phyloP scores from a whole-genome alignment of 257 asterid species.

The Catharanthus roseus region DNA sequence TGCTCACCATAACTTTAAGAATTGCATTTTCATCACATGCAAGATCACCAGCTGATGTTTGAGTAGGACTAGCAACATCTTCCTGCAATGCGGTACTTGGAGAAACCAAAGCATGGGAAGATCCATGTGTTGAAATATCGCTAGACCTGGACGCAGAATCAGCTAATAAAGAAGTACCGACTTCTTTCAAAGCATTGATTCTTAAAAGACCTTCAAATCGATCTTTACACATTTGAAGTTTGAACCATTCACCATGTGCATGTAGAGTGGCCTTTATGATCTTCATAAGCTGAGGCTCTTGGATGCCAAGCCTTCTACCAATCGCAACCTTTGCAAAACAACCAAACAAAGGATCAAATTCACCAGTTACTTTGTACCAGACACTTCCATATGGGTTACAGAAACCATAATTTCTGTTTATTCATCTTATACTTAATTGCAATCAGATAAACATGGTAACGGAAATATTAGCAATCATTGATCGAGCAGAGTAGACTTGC shows the following conservation, averaged over 20 bases:
- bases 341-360: not conserved
- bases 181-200: constrained; percentile 71
- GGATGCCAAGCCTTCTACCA: constrained; percentile 77
- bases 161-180: constrained; percentile 47
- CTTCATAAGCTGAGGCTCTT: constrained; percentile 96
- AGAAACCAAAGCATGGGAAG: constrained; percentile 64
- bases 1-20: constrained; percentile 92
- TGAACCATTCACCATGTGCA: constrained; percentile 89
- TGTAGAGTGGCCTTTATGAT: constrained; percentile 68
- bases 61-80: constrained; percentile 74
- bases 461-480: not conserved
- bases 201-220: constrained; percentile 75
- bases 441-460: not conserved
- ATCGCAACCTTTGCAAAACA: constrained; percentile 68
- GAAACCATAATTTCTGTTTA: not conserved
- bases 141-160: constrained; percentile 52
- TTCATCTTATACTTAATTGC: not conserved
- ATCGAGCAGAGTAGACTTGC: not conserved
- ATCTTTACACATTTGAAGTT: constrained; percentile 96
- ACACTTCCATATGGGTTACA: not conserved
- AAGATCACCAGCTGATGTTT: constrained; percentile 50
- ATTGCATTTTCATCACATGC: constrained; percentile 87
- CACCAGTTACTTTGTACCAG: not conserved
- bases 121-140: constrained; percentile 64
- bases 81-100: constrained; percentile 58